Evolutionary conservation across 2,329 filamentous ascomycete species (phyloP).

Genomic region (Bisporella sp.): DNA sequence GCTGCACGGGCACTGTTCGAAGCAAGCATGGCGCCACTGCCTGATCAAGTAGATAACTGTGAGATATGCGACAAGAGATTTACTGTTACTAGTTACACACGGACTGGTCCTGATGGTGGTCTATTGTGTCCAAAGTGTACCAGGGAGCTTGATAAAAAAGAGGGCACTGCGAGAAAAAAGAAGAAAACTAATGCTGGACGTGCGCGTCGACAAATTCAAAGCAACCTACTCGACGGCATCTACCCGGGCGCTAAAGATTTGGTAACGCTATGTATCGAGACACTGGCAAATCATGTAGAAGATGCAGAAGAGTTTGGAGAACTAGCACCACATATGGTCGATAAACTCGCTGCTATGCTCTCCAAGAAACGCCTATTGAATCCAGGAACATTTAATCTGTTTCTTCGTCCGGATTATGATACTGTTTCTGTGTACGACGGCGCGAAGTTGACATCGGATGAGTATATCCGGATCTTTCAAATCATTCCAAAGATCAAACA

Average conservation of each 20-base stretch:
- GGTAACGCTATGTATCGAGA: constrained; percentile 56
- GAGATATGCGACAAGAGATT: constrained; percentile 81
- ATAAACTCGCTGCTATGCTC: constrained; percentile 52
- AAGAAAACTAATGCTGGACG: constrained; percentile 45
- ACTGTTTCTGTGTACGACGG: constrained; percentile 51
- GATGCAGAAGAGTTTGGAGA: constrained; percentile 56
- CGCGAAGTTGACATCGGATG: constrained; percentile 61
- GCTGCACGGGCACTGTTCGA: constrained; percentile 43
- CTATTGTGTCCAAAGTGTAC: constrained; percentile 80
- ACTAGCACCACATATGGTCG: constrained; percentile 46
- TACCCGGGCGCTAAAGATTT: constrained; percentile 61
- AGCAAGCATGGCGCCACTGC: constrained; percentile 32
- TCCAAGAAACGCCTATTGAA: constrained; percentile 53
- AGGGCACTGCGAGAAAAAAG: constrained; percentile 50
- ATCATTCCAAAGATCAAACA: constrained; percentile 60
- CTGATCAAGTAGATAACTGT: constrained; percentile 81
- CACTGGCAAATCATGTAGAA: constrained; percentile 54
- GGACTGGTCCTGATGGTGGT: constrained; percentile 73
- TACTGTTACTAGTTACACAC: constrained; percentile 85
- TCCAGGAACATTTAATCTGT: constrained; percentile 47
- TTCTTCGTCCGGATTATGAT: constrained; percentile 45
- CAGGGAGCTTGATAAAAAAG: constrained; percentile 62
- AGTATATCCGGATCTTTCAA: constrained; percentile 77
- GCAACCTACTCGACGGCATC: constrained; percentile 74
- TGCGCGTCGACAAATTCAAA: constrained; percentile 70